Base-by-base conservation (phyloP, 345 rosid genomes). In the Pugionium dolabratum region DNA sequence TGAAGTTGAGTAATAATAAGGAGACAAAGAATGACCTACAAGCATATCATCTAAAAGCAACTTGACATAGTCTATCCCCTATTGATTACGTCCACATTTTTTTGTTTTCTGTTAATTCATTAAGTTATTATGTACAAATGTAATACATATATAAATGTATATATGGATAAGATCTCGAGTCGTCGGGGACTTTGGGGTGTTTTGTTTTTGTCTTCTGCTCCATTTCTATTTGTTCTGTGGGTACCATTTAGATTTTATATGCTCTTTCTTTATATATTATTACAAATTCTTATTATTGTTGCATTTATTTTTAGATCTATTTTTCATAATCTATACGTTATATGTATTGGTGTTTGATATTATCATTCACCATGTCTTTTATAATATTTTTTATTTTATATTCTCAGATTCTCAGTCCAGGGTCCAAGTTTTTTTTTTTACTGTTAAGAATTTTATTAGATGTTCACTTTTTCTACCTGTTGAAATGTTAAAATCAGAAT, bases 21-120 rank as follows among this genome's bases (percentile, higher is more conserved):
- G 66, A 54, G 66, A 72, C 62, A 65, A 43, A 51, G 66, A 42
- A 51, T 72, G 76, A 65, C 62, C 76, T 65, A 72, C 76, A 72
- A 65, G 61, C 71, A 58, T 28, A 58, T 49, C 55, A 65, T 58
- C 51, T 58, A 72, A 58, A 50, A 65, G 66, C 76, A 65, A 65
- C 76, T 72, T 58, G 76, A 59, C 60, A 58, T 59, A 11, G 27
- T 65, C 18, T 65, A 72, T 72, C 67, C 58, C 25, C 9, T 72
- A 44, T 64, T 64, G 58, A 64, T 58, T 65, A 58, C 54, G 71
- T 58, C 66, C 40, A 57, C 53, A 42, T 40, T 72, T 49, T 33
- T 55, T 64, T 43, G 42, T 62, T 54, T 71, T 54, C 30, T 34
- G 26, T 53, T 49, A 28, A 30, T 65, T 65, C 52, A 35, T 65